A percentile compares a stretch with the other conserved stretches of the same genome.
These are phyloP conservation scores for Sindora glabra DNA, from an alignment of 306 rosid genomes.

Conservation along the genomic window DNA sequence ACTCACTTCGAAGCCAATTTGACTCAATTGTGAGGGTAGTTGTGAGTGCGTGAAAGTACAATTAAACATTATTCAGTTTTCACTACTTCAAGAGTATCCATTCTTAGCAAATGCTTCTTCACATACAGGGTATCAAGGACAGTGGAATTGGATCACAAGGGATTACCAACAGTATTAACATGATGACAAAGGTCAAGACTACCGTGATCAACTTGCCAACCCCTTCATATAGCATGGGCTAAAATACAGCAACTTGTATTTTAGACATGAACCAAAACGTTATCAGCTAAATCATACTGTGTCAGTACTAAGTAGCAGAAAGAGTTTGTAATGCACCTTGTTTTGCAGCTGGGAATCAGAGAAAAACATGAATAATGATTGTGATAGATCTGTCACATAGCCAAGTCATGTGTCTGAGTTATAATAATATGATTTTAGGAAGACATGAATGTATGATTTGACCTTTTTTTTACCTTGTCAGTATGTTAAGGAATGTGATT, in stretches of 20 bases:
- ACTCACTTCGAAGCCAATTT: too few species aligned
- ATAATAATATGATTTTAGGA: slow-evolving; percentile 7
- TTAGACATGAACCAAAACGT: too few species aligned
- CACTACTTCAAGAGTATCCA: not conserved
- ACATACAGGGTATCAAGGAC: slow-evolving; percentile 79
- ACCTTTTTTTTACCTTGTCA: slow-evolving; percentile 13
- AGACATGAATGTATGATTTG: not conserved
- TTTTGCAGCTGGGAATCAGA: slow-evolving; percentile 18
- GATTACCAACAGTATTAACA: slow-evolving; percentile 91
- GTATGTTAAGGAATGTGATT: slow-evolving; percentile 7
- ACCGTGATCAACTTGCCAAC: slow-evolving; percentile 84
- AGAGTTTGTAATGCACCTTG: not conserved
- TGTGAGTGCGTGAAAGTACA: too few species aligned
- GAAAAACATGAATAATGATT: slow-evolving; percentile 4
- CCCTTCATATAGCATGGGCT: slow-evolving; percentile 95
- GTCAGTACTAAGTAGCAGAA: not conserved
- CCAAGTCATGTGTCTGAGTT: slow-evolving; percentile 16
- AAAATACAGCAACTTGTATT: not conserved
- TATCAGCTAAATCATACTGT: slow-evolving; percentile 1
- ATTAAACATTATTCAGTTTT: too few species aligned
- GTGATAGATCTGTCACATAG: slow-evolving; percentile 13
- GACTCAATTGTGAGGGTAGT: too few species aligned
- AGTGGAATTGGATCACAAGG: slow-evolving; percentile 99
- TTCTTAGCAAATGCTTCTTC: slow-evolving; percentile 6
- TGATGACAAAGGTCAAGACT: slow-evolving; percentile 94